Conservation (phyloP, 306 rosid genomes). For the Mucuna pruriens region DNA sequence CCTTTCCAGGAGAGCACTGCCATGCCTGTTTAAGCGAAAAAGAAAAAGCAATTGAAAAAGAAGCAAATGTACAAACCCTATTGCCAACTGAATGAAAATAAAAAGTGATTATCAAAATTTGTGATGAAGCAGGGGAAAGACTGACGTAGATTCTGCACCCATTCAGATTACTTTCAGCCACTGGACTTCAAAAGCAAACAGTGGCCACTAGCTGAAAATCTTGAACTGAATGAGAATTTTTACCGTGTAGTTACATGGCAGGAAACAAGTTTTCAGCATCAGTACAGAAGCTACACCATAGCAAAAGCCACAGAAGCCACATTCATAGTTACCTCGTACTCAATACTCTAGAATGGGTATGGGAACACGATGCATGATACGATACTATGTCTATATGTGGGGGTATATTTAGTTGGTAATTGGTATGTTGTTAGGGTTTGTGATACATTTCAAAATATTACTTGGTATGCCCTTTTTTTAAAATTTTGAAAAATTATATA, state of each 20-base stretch:
- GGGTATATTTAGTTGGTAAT: neutral
- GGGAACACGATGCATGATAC: neutral
- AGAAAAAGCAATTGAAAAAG: slow-evolving; percentile 2
- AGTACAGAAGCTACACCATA: neutral
- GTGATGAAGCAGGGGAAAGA: neutral
- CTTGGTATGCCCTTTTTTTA: neutral
- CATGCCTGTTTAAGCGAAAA: slow-evolving; percentile 54
- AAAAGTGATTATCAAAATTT: neutral
- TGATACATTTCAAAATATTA: neutral
- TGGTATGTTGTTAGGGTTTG: neutral
- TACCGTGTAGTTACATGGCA: neutral
- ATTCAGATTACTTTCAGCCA: neutral
- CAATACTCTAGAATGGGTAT: neutral
- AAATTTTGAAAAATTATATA: neutral
- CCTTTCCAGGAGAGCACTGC: slow-evolving; percentile 77
- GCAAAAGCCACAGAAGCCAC: neutral
- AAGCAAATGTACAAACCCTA: neutral
- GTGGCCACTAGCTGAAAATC: neutral
- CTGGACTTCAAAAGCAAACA: neutral
- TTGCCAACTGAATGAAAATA: neutral
- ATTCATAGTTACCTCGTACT: neutral
- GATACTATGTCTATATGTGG: neutral
- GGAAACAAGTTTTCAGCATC: neutral
- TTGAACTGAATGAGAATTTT: no score
- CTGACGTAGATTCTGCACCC: neutral